Evolutionary conservation across 495 filamentous ascomycete genomes (phyloP).

Genomic region (Cudoniella acicularis): DNA sequence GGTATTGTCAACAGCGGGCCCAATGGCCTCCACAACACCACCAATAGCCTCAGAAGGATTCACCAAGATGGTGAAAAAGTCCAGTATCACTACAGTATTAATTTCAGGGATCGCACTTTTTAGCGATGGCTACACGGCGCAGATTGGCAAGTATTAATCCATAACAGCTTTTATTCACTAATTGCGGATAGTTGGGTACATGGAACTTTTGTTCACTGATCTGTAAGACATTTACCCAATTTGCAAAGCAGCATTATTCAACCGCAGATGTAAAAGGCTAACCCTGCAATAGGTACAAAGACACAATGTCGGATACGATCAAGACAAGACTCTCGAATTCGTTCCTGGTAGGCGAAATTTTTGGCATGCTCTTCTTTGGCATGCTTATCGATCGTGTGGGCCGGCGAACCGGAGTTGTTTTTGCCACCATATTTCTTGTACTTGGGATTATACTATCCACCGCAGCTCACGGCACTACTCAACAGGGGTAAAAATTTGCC

Average conservation of each 20-base stretch:
- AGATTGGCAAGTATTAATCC: too few species aligned
- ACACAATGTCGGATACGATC: constrained; percentile 23
- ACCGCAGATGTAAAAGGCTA: too few species aligned
- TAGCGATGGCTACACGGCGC: constrained; percentile 42
- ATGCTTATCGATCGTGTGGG: constrained; percentile 47
- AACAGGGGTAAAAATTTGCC: too few species aligned
- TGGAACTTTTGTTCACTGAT: too few species aligned
- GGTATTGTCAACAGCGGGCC: too few species aligned
- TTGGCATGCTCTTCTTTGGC: constrained; percentile 44
- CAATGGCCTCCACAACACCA: too few species aligned
- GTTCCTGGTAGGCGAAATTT: constrained; percentile 47
- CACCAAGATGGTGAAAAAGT: too few species aligned
- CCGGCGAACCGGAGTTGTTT: constrained; percentile 45
- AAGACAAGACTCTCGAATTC: constrained; percentile 46
- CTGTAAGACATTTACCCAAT: too few species aligned
- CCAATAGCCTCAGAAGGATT: too few species aligned
- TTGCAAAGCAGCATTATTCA: too few species aligned
- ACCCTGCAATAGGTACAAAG: constrained; percentile 1
- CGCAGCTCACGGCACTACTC: constrained; percentile 38
- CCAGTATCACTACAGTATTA: too few species aligned
- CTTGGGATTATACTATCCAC: constrained; percentile 46
- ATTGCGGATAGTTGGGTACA: constrained; percentile 43
- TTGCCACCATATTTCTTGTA: constrained; percentile 47
- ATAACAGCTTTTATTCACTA: too few species aligned
- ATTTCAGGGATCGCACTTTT: constrained; percentile 33